These are phyloP conservation scores for Podosphaera fusca DNA, from an alignment of 2,329 filamentous ascomycete genomes.

Conservation along the genomic window DNA sequence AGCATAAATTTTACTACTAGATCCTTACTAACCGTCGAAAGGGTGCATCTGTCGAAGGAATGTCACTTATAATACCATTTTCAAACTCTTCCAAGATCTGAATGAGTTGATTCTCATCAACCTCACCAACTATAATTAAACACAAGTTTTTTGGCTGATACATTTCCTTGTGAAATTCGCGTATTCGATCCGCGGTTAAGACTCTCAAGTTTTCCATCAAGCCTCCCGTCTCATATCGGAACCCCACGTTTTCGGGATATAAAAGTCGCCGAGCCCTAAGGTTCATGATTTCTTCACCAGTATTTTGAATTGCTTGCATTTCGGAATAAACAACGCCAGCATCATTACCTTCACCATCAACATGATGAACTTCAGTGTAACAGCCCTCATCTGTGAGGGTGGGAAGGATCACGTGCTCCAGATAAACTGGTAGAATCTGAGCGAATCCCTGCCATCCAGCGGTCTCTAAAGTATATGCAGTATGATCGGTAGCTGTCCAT, in stretches of 20 bases:
- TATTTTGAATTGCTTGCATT: conserved; percentile 91
- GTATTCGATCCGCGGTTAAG: conserved; percentile 69
- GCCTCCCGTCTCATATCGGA: conserved; percentile 93
- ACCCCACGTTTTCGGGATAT: conserved; percentile 76
- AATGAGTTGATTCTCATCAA: conserved; percentile 61
- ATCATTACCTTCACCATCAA: conserved; percentile 83
- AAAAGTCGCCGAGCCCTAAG: conserved; percentile 55
- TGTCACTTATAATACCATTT: conserved; percentile 57
- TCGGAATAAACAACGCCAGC: conserved; percentile 95
- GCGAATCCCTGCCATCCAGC: conserved; percentile 95
- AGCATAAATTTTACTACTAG: conserved; percentile 1
- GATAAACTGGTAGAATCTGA: conserved; percentile 79
- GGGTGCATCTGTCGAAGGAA: conserved; percentile 49
- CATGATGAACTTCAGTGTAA: conserved; percentile 87
- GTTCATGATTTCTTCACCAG: conserved; percentile 67
- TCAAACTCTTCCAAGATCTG: conserved; percentile 74
- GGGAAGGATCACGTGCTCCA: conserved; percentile 81
- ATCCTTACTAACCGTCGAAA: conserved; percentile 33
- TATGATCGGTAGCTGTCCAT: conserved; percentile 92
- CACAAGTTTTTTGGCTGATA: conserved; percentile 94
- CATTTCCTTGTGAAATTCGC: conserved; percentile 89
- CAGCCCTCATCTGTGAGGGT: conserved; percentile 84
- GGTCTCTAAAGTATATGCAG: conserved; percentile 83
- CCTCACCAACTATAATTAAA: conserved; percentile 74
- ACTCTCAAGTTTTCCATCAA: conserved; percentile 82